Base-by-base conservation (phyloP, 805 yeast species). In the Starmerella bombicola region DNA sequence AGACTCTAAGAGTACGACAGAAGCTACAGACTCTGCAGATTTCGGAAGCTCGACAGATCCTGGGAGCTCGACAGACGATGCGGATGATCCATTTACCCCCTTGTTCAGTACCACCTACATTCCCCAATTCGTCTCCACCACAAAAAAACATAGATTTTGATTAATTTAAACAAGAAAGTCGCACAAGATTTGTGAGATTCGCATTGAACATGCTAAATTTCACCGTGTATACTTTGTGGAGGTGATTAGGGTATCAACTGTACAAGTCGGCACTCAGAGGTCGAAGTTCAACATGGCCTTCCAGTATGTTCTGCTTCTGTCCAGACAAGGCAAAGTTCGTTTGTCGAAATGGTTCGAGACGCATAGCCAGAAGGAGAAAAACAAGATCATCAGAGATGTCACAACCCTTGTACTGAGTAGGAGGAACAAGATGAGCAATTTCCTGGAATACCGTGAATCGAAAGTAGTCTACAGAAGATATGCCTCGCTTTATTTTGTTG, bases 291-390 rank as follows among this genome's bases (percentile, higher is more conserved):
- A 9, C 15, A 81, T 81, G 93, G 78, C 80, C 9, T 71, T 91
- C 43, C 80, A 80, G 51, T 93, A 80, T 59, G 55, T 88, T 40
- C 68, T 93, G 36, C 65, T 91, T 38, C 70, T 88, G 13, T 86
- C 96, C 12, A 74, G 95, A 51, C 98, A 91, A 59, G 99, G 98
- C 22, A 91, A 88, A 61, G 85, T 85, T 24, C 70, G 99, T 53
- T 70, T 93, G 26, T 74, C 93, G 28, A 86, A 86, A 64, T 91
- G 99, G 99, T 91, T 84, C 59, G 71, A 72, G 38, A 76, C 95
- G 23, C 67, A 78, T 35, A 70, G 80, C n/a, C 80, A 79, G 53
- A 84, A 82, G 57, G 95, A 85, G 51, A 85, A 86, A 63, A 68
- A 78, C 38, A 80, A 81, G 61, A 76, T 85, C 42, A 76, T 81